Evolutionary conservation across 768 basidiomycete species (phyloP), one percentile per base, ranked within the genome.

Genomic region (Dioszegia crocea): DNA sequence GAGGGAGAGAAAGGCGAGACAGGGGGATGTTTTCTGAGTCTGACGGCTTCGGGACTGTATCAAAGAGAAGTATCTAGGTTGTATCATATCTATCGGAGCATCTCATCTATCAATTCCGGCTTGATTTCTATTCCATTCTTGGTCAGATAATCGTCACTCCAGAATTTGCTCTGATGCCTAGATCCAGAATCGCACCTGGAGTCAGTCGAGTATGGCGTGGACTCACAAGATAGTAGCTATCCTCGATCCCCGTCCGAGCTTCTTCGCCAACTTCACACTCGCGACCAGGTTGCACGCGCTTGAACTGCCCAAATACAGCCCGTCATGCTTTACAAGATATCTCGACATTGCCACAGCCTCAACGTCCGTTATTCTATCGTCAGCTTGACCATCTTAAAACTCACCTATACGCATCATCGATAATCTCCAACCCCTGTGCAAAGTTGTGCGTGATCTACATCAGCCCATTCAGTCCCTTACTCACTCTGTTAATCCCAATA

Each of bases 341-440:
- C 93, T 85, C 1, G 92, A 88, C 94, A 98, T 98, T 8, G 88
- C 85, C 21, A 98, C 90, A 0, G 94, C 94, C 77, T 99, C 94
- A 1, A 83, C 85, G 65, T 98, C 96, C 1, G 88, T 87, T 74
- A 97, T 85, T 58, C 93, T 93, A 26, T 2, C 48, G 33, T 49
- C 29, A 62, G 47, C 49, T 44, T 8, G 26, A 17, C 38, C 17
- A 21, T 4, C 4, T 11, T 2, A 17, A 19, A 63, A 88, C 90
- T 89, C 83, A 53, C 51, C 51, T 16, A 75, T 91, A 88, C 0
- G 89, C 91, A 67, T 97, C 90, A 68, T 93, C 86, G 50, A 98
- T 85, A 62, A 90, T 82, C 3, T 88, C 85, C 11, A 93, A 77
- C 1, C 88, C 94, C 36, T 91, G 79, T 54, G 88, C 84, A 66